A percentile compares a stretch with the other conserved stretches of the same genome.
Evolutionary conservation across 2,329 filamentous ascomycete genomes (phyloP).

Genomic region (Hypomyces rosellus): DNA sequence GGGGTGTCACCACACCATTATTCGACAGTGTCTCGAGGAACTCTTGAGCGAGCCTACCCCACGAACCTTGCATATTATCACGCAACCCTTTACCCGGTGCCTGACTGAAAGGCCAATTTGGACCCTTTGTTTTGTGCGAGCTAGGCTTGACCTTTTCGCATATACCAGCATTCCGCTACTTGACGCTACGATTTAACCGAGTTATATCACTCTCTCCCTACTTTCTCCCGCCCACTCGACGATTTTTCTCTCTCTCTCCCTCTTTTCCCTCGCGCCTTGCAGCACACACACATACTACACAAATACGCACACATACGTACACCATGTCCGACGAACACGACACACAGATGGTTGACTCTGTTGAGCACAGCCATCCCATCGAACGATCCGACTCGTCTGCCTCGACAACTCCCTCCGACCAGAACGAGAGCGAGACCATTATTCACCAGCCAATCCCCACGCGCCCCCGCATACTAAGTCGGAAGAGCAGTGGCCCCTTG

Average conservation of each 20-base stretch:
- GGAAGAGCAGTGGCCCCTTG: constrained; percentile 76
- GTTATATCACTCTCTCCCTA: too few species aligned
- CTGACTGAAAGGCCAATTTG: too few species aligned
- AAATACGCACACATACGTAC: not conserved
- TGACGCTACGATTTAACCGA: too few species aligned
- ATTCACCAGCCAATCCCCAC: constrained; percentile 47
- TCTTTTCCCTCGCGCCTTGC: constrained; percentile 1
- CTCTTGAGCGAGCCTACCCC: too few species aligned
- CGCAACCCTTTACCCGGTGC: too few species aligned
- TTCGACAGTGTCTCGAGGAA: too few species aligned
- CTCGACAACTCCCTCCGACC: constrained; percentile 29
- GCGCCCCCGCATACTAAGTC: constrained; percentile 63
- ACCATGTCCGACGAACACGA: constrained; percentile 21
- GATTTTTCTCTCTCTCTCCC: not conserved
- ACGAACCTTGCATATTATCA: too few species aligned
- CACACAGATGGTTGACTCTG: constrained; percentile 17
- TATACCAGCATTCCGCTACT: too few species aligned
- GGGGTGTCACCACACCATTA: too few species aligned
- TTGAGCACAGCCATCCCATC: constrained; percentile 26
- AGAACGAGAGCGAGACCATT: constrained; percentile 24
- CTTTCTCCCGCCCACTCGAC: not conserved
- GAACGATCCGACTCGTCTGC: constrained; percentile 32
- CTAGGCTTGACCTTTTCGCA: too few species aligned
- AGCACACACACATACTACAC: not conserved
- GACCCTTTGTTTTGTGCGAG: too few species aligned